Percentiles rank a stretch among this genome's conserved stretches.
Evolutionary conservation across 352 stramenopile species (phyloP).

Genomic region (Phytopythium boreale): DNA sequence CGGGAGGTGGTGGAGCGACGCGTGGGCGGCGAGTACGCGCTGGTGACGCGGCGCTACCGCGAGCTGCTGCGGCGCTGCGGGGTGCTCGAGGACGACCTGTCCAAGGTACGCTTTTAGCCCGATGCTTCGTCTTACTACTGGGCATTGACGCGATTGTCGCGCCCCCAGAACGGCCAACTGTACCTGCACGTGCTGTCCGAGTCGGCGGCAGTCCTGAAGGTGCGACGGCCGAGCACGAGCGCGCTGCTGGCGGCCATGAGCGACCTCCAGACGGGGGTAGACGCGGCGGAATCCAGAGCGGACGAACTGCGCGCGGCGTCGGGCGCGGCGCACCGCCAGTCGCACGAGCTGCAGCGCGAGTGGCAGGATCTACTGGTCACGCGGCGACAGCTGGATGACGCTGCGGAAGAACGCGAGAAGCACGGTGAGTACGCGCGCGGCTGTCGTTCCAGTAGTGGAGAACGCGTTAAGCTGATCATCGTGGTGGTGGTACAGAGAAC

Average conservation of each 20-base stretch:
- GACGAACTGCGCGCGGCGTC: constrained; percentile 8
- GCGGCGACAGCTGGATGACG: constrained; percentile 24
- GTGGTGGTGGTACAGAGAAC: constrained; percentile 28
- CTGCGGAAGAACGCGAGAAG: constrained; percentile 29
- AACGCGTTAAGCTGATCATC: not conserved
- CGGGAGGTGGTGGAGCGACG: constrained; percentile 17
- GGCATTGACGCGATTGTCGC: not conserved
- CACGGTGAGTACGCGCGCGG: constrained; percentile 16
- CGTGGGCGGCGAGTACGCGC: constrained; percentile 26
- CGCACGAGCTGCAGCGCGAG: constrained; percentile 27
- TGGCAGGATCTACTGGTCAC: constrained; percentile 23
- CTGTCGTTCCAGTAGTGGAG: not conserved
- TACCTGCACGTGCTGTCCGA: constrained; percentile 50
- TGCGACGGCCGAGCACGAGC: constrained; percentile 34
- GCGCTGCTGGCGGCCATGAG: constrained; percentile 31
- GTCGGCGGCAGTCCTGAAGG: constrained; percentile 28
- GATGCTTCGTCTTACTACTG: not conserved
- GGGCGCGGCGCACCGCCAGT: constrained; percentile 8
- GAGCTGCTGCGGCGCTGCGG: constrained; percentile 25
- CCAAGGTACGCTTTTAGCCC: constrained; percentile 20
- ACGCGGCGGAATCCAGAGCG: not conserved
- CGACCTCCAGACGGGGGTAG: constrained; percentile 19
- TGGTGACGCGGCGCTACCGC: constrained; percentile 31
- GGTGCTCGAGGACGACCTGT: constrained; percentile 39
- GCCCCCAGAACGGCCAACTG: constrained; percentile 36